Base-by-base conservation (phyloP, 306 rosid species). In the Alnus glutinosa region DNA sequence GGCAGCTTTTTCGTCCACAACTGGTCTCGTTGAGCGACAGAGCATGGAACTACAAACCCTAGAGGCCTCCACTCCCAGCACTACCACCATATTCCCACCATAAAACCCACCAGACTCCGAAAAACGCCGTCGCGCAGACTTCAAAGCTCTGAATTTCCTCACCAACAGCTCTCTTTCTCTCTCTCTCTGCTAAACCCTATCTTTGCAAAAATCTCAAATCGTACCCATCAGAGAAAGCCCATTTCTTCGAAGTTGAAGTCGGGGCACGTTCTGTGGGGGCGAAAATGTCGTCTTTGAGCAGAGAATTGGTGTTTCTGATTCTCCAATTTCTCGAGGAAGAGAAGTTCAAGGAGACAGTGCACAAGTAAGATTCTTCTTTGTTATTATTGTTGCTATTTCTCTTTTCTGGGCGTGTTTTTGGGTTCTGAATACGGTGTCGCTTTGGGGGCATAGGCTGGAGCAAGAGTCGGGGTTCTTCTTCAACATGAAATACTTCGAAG, bases 401-500 rank as follows among this genome's bases (percentile, higher is more conserved):
- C 18, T 19, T 30, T 61, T 30, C 13, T 4, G 46, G 46, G 46
- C 6, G 46, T 42, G 46, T 42, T 42, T 42, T 42, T 42, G 46
- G 28, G 71, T 37, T 36, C 14, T 64, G 47, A 64, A 30, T 34
- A 64, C 48, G 47, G 28, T 64, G 48, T 37, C 48, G 71, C 37
- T 64, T 64, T 64, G 71, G 28, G 46, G 4, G 46, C 15, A 2
- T 61, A 93, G 98, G 81, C 93, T 93, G n/a, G 98, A 93, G 89
- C 89, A 93, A 78, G 95, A 93, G 78, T 91, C 98, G 5, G 98
- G 95, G 48, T 91, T 87, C 85, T 93, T 83, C 89, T 93, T 93
- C 91, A 89, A 93, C 85, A 81, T 91, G 92, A 91, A 90, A 80
- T 93, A 93, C 89, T 93, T 93, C 62, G 98, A 91, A 77, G 98